phyloP scores from a whole-genome alignment of 495 filamentous ascomycete species.

The Cairneyella variabilis region DNA sequence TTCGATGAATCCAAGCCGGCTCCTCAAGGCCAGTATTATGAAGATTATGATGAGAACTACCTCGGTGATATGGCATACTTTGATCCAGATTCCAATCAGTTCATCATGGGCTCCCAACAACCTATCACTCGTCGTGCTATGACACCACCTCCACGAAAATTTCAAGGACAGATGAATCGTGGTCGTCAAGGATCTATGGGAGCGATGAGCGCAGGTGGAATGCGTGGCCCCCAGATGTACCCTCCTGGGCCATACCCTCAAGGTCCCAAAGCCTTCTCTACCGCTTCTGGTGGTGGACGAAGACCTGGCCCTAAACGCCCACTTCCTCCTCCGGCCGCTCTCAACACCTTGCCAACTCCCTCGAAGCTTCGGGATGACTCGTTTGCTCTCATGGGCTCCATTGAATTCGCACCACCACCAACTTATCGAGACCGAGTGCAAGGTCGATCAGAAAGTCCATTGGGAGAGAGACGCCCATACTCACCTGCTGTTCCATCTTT shows the following conservation, averaged over 20 bases:
- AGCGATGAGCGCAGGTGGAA: conserved; percentile 28
- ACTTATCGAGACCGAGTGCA: conserved; percentile 61
- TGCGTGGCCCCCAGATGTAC: conserved; percentile 15
- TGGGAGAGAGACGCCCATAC: conserved; percentile 72
- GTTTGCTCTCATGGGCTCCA: conserved; percentile 59
- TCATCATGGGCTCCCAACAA: conserved; percentile 75
- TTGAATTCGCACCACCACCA: conserved; percentile 84
- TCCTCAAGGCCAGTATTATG: conserved; percentile 53
- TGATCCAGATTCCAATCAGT: conserved; percentile 70
- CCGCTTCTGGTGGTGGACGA: conserved; percentile 56
- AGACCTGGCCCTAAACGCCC: conserved; percentile 49
- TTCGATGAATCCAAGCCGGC: conserved; percentile 78
- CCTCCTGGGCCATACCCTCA: conserved; percentile 34
- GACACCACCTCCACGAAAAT: conserved; percentile 87
- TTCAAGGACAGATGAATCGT: conserved; percentile 46
- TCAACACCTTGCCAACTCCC: conserved; percentile 78
- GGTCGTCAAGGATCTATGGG: conserved; percentile 33
- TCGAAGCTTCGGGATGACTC: conserved; percentile 82
- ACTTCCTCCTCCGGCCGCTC: conserved; percentile 67
- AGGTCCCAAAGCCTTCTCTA: conserved; percentile 61
- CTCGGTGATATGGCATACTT: conserved; percentile 62
- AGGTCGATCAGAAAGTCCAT: conserved; percentile 77
- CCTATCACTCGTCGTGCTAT: conserved; percentile 86
- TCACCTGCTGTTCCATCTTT: conserved; percentile 64
- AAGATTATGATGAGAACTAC: conserved; percentile 66